Conservation (phyloP, 495 filamentous ascomycete genomes). For the Penicillium taxi region DNA sequence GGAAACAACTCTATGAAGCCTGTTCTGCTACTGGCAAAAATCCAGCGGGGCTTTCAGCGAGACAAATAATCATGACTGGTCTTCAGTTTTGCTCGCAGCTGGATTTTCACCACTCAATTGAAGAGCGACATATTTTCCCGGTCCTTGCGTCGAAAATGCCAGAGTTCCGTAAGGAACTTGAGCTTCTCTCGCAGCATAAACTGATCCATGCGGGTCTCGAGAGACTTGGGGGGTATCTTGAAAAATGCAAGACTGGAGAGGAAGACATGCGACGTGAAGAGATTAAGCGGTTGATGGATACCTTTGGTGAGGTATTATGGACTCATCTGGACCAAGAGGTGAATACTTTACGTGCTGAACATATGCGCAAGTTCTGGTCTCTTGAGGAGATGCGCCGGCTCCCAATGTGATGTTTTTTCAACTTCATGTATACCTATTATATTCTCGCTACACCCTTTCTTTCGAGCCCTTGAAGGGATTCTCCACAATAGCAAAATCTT, state of each 20-base stretch:
- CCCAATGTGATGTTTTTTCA: slow-evolving; percentile 56
- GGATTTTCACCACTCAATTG: slow-evolving; percentile 71
- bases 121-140: slow-evolving; percentile 79
- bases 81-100: slow-evolving; percentile 61
- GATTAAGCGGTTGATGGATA: slow-evolving; percentile 62
- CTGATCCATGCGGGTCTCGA: slow-evolving; percentile 78
- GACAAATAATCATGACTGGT: slow-evolving; percentile 55
- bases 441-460: no score
- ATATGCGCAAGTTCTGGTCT: slow-evolving; percentile 82
- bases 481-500: no score
- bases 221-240: slow-evolving; percentile 58
- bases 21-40: slow-evolving; percentile 48
- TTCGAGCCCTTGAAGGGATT: no score
- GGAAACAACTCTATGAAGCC: slow-evolving; percentile 60
- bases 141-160: slow-evolving; percentile 73
- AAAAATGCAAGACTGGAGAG: slow-evolving; percentile 55
- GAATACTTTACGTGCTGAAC: slow-evolving; percentile 61
- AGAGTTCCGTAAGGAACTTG: slow-evolving; percentile 57
- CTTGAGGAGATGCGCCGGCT: slow-evolving; percentile 65
- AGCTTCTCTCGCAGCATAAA: slow-evolving; percentile 70
- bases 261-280: slow-evolving; percentile 58
- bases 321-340: slow-evolving; percentile 70
- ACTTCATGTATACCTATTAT: no score
- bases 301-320: slow-evolving; percentile 61
- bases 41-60: slow-evolving; percentile 50